phyloP scores from a whole-genome alignment of 345 rosid genomes.

The Hevea brasiliensis region DNA sequence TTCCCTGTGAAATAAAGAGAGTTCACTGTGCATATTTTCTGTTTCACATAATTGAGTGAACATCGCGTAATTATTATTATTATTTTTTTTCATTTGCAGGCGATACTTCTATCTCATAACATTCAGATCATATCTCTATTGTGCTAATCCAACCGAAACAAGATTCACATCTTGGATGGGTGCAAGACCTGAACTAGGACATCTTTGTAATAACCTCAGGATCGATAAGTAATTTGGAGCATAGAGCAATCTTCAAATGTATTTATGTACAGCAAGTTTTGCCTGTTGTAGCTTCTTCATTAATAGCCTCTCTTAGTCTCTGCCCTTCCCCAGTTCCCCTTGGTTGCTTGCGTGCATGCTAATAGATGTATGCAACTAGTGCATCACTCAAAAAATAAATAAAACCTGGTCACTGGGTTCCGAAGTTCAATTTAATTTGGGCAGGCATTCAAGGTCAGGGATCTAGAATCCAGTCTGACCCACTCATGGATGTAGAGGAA shows the following conservation, averaged over 20 bases:
- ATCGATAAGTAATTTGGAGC: slow-evolving; percentile 53
- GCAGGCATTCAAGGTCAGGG: neutral
- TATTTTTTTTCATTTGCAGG: slow-evolving; percentile 44
- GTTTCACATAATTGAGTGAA: neutral
- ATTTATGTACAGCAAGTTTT: slow-evolving; percentile 36
- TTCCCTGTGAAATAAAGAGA: neutral
- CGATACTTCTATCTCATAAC: slow-evolving; percentile 85
- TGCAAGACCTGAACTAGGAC: slow-evolving; percentile 88
- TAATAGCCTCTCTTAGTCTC: neutral
- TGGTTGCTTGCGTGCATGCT: neutral
- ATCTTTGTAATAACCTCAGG: slow-evolving; percentile 82
- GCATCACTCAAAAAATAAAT: neutral
- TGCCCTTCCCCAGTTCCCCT: neutral
- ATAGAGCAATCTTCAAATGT: slow-evolving; percentile 18
- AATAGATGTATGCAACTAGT: neutral
- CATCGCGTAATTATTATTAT: neutral
- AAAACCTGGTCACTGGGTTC: neutral
- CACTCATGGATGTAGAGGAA: too few species aligned
- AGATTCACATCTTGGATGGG: slow-evolving; percentile 72
- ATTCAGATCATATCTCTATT: slow-evolving; percentile 81
- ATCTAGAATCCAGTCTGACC: neutral
- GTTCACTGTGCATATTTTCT: neutral
- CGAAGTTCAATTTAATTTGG: too few species aligned
- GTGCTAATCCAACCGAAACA: slow-evolving; percentile 55
- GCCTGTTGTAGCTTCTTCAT: slow-evolving; percentile 22